Evolutionary conservation across 2,329 filamentous ascomycete genomes (phyloP), one percentile per base, ranked within the genome.

Genomic region (Aquanectria penicillioides): DNA sequence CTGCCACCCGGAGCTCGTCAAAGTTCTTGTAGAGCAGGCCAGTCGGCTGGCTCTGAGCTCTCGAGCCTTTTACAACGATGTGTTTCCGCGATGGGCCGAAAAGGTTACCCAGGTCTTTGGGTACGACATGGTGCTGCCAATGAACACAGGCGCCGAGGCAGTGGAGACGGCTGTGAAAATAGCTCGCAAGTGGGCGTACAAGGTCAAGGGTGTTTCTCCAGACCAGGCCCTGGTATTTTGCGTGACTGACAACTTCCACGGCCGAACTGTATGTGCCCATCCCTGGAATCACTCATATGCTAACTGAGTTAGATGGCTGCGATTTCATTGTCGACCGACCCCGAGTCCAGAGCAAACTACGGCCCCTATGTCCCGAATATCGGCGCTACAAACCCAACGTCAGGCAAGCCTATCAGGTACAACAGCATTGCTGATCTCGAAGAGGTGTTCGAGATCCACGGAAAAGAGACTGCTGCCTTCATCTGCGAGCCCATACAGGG

Each of bases 401-500:
- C 92, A 1, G 86, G 74, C 68, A 89, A 90, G 77, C 78, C 86
- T 13, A 93, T 98, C 69, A 86, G 89, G 36, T 98, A 94, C 82
- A 94, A 97, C 80, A 91, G 93, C 73, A 85, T 95, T 59, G 81
- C 84, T 23, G 93, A 96, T 70, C 81, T 98, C 10, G 90, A 93
- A 69, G 88, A 86, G 61, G 90, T 89, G 2, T 83, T 98, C 40
- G 89, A 93, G 73, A 85, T 83, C 36, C 91, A 97, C 69, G 93
- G 94, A 55, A 85, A 89, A 72, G 89, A 94, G 71, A 93, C 93
- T 18, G 94, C 94, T 40, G 94, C 93, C 11, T 96, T 98, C 81
- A 88, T 98, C 50, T 90, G 97, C 25, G 94, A 98, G 81, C 94
- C 94, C 25, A 98, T 98, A 65, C 94, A 98, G 81, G 95, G 95